Base-by-base conservation (phyloP, 805 yeast genomes). In the Kregervanrija delftensis region DNA sequence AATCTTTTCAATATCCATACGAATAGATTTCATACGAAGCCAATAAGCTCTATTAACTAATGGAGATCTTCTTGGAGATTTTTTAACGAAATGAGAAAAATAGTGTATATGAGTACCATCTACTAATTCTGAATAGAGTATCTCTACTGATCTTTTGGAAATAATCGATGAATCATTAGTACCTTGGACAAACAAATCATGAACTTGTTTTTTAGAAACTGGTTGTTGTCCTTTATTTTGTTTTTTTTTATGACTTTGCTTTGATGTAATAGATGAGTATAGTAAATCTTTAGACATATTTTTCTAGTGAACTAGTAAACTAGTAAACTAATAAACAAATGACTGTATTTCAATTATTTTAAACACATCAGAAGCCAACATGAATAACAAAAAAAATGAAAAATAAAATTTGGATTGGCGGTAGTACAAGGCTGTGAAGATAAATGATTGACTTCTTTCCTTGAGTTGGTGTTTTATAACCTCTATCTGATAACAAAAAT, bases 141-240 rank as follows among this genome's bases (percentile, higher is more conserved):
- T 65, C 54, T 86, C 95, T 2, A 84, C 95, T 1, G 93, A 84
- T 49, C 93, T 64, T 54, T 86, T 86, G 2, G 93, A 84, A 1
- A 84, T 89, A 40, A 86, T 86, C 0, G 95, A 86, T 8, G 88
- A 84, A 53, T 82, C 84, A 57, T 86, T 86, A 3, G 95, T 86
- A 3, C 87, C 89, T 62, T 86, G 95, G n/a, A 86, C 80, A 30
- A 83, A 81, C 31, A 78, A 61, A 59, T 83, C 89, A 33, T 77
- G 76, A 53, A 71, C 76, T 17, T 68, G 66, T 50, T 71, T 73
- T 35, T 71, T 22, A 22, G 28, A 22, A 22, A 22, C 28, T 66
- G 33, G 81, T 60, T 35, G 57, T 58, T 14, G 34, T 37, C 40
- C 13, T 42, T 42, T 15, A 13, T 22, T 44, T 41, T 60, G 62